Base-by-base conservation (phyloP, 805 yeast species). In the Jamesozyma jinghongensis region DNA sequence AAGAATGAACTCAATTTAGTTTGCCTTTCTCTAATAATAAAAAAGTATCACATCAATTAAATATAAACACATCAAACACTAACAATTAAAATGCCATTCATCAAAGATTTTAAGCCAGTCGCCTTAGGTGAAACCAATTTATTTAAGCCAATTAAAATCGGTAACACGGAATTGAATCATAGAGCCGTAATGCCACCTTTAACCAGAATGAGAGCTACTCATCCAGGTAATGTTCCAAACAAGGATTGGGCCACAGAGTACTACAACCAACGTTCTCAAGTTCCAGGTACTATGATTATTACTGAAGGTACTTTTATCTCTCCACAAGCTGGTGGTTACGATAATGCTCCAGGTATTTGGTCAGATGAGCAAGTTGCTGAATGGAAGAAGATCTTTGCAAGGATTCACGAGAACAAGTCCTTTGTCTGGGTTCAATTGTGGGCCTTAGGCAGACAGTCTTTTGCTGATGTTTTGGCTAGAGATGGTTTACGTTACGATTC, bases 301-400 rank as follows among this genome's bases (percentile, higher is more conserved):
- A 61, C 80, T 8, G 86, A 81, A 54, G 85, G 77, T 8, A 70
- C 81, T 1, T 67, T 66, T 48, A 67, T 69, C n/a, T 60, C 75
- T 7, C 13, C 34, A 14, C 34, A 32, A 32, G 18, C 34, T 17
- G 34, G 34, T 32, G 34, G 34, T 18, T 32, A 32, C 34, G 34
- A 32, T 12, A 43, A 55, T 25, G 70, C 65, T 3, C 81, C 83
- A 18, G 77, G 78, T 49, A 66, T 77, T 36, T 68, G 65, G 59
- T 66, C 60, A 19, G 67, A 69, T 4, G 57, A 62, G 20, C 82
- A 77, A 48, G 63, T 65, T 13, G 51, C 12, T 12, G 20, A 67
- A 1, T 77, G 81, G 79, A 66, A 63, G 45, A 57, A 62, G 42
- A 65, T 77, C 41, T 65, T 66, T 38, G 67, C 69, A 22, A 63